Percentiles rank a stretch among this genome's conserved stretches.
Evolutionary conservation across 805 yeast species (phyloP).

Genomic region (Danielozyma ontarioensis): DNA sequence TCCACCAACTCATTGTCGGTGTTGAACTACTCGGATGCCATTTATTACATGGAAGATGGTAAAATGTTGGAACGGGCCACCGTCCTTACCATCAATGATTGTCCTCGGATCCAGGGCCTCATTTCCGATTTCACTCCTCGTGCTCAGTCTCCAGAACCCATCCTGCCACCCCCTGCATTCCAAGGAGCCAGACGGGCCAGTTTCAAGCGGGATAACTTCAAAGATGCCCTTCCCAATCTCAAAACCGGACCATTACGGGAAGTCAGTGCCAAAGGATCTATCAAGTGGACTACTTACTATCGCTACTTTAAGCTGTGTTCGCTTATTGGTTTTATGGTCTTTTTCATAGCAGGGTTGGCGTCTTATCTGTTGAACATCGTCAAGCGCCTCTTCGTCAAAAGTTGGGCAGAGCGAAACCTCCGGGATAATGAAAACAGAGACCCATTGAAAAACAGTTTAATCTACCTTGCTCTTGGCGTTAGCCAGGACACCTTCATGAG

Average conservation of each 20-base stretch:
- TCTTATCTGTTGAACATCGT: constrained; percentile 29
- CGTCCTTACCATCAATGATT: neutral
- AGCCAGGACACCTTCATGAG: constrained; percentile 45
- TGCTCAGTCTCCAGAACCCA: neutral
- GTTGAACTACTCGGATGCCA: constrained; percentile 52
- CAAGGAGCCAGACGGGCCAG: too few species aligned
- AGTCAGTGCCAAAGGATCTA: constrained; percentile 54
- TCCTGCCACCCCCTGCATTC: too few species aligned
- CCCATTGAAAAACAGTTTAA: constrained; percentile 42
- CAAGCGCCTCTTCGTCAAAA: constrained; percentile 60
- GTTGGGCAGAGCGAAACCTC: constrained; percentile 58
- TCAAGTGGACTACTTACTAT: constrained; percentile 47
- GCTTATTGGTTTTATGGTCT: constrained; percentile 41
- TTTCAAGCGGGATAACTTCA: constrained; percentile 38
- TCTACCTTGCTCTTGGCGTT: constrained; percentile 55
- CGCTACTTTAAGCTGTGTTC: constrained; percentile 61
- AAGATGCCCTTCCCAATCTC: constrained; percentile 19
- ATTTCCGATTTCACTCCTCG: neutral
- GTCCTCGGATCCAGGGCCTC: neutral
- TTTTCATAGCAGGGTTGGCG: constrained; percentile 21
- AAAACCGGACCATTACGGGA: constrained; percentile 15
- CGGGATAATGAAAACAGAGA: constrained; percentile 36
- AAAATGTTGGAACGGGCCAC: constrained; percentile 43
- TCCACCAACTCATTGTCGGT: constrained; percentile 57
- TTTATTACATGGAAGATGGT: constrained; percentile 53